Evolutionary conservation across 2,329 filamentous ascomycete genomes (phyloP).

Genomic region (Hawksworthiomyces lignivorus): DNA sequence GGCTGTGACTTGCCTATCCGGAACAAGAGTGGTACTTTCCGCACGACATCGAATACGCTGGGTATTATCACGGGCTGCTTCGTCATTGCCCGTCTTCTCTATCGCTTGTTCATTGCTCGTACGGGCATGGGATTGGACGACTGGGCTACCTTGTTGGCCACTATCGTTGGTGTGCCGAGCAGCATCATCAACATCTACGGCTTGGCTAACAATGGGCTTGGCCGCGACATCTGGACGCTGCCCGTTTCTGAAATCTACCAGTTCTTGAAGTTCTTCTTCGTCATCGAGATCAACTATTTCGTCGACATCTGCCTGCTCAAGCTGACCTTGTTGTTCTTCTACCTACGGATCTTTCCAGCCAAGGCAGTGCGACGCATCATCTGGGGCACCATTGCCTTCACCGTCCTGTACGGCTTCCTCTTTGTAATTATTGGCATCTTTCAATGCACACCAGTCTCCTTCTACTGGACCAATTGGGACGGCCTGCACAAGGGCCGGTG

Average conservation of each 20-base stretch:
- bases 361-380: constrained; percentile 30
- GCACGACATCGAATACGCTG: constrained; percentile 23
- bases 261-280: constrained; percentile 36
- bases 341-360: constrained; percentile 45
- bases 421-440: constrained; percentile 39
- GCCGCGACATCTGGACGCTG: constrained; percentile 44
- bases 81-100: constrained; percentile 29
- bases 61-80: constrained; percentile 28
- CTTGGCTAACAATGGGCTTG: constrained; percentile 33
- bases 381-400: constrained; percentile 34
- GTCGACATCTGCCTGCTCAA: constrained; percentile 38
- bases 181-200: constrained; percentile 25
- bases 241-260: constrained; percentile 30
- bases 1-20: constrained; percentile 19
- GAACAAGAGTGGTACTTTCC: constrained; percentile 25
- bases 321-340: constrained; percentile 46
- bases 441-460: constrained; percentile 42
- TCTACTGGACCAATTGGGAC: constrained; percentile 48
- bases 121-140: constrained; percentile 28
- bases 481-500: constrained; percentile 39
- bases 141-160: constrained; percentile 23
- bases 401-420: constrained; percentile 29
- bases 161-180: constrained; percentile 21
- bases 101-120: constrained; percentile 24
- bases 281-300: constrained; percentile 37